Evolutionary conservation across 208 protist genomes (phyloP), one percentile per base, ranked within the genome.

Genomic region (Crithidia brevicula): DNA sequence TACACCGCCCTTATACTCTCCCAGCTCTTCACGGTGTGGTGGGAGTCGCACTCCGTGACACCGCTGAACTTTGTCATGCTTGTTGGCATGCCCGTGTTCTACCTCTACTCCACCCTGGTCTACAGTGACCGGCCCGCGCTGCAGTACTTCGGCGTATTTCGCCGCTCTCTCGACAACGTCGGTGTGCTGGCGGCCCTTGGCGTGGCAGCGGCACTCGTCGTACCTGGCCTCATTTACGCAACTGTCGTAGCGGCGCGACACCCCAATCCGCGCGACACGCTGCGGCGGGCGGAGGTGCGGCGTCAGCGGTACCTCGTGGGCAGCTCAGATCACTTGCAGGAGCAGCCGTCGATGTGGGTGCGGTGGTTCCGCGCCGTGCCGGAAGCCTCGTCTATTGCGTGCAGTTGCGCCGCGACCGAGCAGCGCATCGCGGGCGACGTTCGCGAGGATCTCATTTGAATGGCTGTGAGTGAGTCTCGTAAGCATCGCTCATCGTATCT

Each of bases 1-100:
- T 98, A 98, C 77, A 91, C 90, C 2, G 70, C 87, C 0, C 67
- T 97, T 11, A 91, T 98, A 42, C 40, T 97, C 15, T 85, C 93
- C 23, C 95, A 98, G 67, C 62, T 95, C 28, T 40, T 93, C 18
- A 95, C 85, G 2, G 51, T 98, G 38, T 78, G 94, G 57, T 64
- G 91, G 23, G 91, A 97, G 51, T 97, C 93, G 28, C 79, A 97
- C 74, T 75, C 85, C 3, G 62, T 97, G 18, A 97, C 93, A 11
- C 67, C 74, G 45, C 61, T 82, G 7, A 96, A 96, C 54, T 46
- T 85, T 4, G 47, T 93, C 31, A 70, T 54, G 52, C 74, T 96
- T 15, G 27, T 92, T 25, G 86, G 79, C 15, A 94, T 93, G 87
- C 91, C 91, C 3, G 10, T 82, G 3, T 51, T 92, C 20, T 94